These are phyloP conservation scores for Beauveria caledonica DNA, from an alignment of 2,329 filamentous ascomycete genomes.

Conservation along the genomic window DNA sequence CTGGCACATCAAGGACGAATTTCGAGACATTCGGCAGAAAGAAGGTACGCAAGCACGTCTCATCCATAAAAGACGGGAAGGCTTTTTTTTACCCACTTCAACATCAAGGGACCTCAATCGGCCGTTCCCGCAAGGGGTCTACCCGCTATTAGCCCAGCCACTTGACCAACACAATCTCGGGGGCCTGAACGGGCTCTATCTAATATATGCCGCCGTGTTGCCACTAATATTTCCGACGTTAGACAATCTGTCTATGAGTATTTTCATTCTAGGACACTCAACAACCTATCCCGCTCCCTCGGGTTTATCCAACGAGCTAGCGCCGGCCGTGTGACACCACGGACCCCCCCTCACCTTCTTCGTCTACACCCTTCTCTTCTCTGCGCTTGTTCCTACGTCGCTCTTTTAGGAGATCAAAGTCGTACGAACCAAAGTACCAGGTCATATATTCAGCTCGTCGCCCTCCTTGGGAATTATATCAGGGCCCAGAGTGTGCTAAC, in stretches of 20 bases:
- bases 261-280: not conserved
- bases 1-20: too few species aligned
- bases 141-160: not conserved
- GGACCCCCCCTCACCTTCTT: not conserved
- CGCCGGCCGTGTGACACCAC: not conserved
- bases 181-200: not conserved
- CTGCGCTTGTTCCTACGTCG: not conserved
- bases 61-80: not conserved
- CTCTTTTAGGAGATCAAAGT: not conserved
- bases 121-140: not conserved
- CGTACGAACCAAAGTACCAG: not conserved
- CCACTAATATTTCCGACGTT: not conserved
- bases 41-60: not conserved
- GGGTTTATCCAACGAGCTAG: not conserved
- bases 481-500: too few species aligned
- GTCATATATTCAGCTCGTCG: not conserved
- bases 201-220: too few species aligned
- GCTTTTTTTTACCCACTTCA: too few species aligned
- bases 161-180: conserved; percentile 3
- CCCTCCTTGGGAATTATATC: not conserved
- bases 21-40: too few species aligned
- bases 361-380: not conserved
- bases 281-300: not conserved
- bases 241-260: not conserved
- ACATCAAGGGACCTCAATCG: not conserved